Base-by-base conservation (phyloP, 768 basidiomycete species). In the Boletus vermiculosoides region DNA sequence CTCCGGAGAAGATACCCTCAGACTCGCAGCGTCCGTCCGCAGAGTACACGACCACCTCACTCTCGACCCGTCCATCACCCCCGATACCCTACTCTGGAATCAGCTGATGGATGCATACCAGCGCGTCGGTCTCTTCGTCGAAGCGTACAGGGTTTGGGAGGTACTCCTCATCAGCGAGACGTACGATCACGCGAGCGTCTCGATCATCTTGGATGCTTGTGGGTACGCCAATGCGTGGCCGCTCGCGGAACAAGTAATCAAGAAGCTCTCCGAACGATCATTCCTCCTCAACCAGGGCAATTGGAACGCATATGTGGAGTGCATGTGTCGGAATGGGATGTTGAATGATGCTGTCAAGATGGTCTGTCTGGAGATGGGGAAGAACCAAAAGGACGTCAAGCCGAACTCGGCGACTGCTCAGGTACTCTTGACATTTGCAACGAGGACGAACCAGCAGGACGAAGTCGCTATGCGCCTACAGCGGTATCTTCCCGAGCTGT, bases 41-140 rank as follows among this genome's bases (percentile, higher is more conserved):
- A 82, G 85, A 10, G 78, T 86, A 9, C 92, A 95, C 68, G 83
- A 89, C 57, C 76, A 84, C 54, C 78, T 96, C 66, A 86, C 84
- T n/a, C 77, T 94, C 41, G 92, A 94, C 65, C 78, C 87, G 15
- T 79, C 83, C n/a, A 73, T 94, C 55, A 80, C 86, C 10, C 88
- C 92, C 3, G 87, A 93, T 62, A 72, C 76, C 13, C 71, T 76
- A 3, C 77, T 93, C 13, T 86, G 89, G 81, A 95, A 94, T 67
- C 83, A 90, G 64, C 75, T 97, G 58, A 92, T 97, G 89, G 84
- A 92, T 70, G 86, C 91, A 0, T 98, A 95, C 71, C 85, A 90
- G 63, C 86, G 85, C n/a, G 77, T 87, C 8, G 85, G 84, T 5
- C 84, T 83, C 57, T 89, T 87, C 58, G 75, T 73, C 1, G 88